Evolutionary conservation across 805 yeast genomes (phyloP), one percentile per base, ranked within the genome.

Genomic region (Cyberlindnera euphorbiiphila): DNA sequence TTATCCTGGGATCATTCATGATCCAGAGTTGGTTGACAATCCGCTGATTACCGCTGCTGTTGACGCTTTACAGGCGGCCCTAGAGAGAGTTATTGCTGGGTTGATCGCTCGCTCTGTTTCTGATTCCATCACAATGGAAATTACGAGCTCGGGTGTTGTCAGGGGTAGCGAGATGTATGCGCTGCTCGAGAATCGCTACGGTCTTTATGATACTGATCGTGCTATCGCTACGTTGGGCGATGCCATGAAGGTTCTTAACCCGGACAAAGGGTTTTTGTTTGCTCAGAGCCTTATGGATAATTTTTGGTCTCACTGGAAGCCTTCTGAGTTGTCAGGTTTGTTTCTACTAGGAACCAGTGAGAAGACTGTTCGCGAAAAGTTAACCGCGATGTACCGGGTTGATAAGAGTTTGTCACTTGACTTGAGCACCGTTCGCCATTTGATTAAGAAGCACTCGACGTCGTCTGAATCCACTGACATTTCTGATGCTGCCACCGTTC

Each of bases 211-310:
- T 13, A n/a, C 20, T 9, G 17, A 15, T 10, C 21, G 32, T n/a
- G 9, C 15, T 19, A 24, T 29, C 17, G 13, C 6, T n/a, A 14
- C 24, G 9, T 8, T 29, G 14, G 4, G 24, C 12, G 32, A 20
- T 6, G n/a, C 9, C 13, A 9, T 19, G 12, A 29, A 29, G 32
- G 9, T 9, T 16, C 8, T 29, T 29, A 24, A 24, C 6, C 16
- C 21, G 12, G 32, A 29, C 16, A 29, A 29, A 6, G 32, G 24
- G n/a, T 29, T 29, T 18, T 11, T 24, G 11, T 11, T 18, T 19
- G 24, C 16, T 20, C 32, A 29, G 32, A 12, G 12, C 11, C n/a
- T 29, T 14, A 19, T 29, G n/a, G 24, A 29, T 23, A 29, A 29
- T 10, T n/a, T 20, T 15, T 18, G 18, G 5, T 11, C 22, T 11